Evolutionary conservation across 2,329 filamentous ascomycete species (phyloP).

Genomic region (Verticillium nonalfalfae): DNA sequence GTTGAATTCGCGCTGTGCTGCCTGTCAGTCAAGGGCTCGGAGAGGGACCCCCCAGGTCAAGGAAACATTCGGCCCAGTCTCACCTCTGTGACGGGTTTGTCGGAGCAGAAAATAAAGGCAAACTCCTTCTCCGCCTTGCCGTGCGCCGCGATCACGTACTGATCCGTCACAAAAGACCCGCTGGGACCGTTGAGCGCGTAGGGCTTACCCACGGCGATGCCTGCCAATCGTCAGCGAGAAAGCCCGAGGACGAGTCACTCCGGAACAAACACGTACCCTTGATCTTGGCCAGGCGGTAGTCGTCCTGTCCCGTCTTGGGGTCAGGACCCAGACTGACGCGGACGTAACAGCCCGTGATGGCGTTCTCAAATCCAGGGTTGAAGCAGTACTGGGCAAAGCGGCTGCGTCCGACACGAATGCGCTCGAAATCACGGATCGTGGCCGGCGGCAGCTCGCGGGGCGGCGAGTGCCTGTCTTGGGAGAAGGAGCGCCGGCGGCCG

Average conservation of each 20-base stretch:
- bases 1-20: slow-evolving; percentile 63
- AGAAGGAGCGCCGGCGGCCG: slow-evolving; percentile 48
- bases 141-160: slow-evolving; percentile 75
- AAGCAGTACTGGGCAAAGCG: slow-evolving; percentile 91
- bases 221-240: slow-evolving; percentile 37
- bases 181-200: slow-evolving; percentile 80
- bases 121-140: slow-evolving; percentile 80
- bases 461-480: slow-evolving; percentile 58
- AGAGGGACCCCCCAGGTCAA: too few species aligned
- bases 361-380: slow-evolving; percentile 79
- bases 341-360: slow-evolving; percentile 77
- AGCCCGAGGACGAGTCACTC: neutral
- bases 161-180: slow-evolving; percentile 74
- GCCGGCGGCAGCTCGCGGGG: slow-evolving; percentile 66
- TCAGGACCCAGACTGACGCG: slow-evolving; percentile 80
- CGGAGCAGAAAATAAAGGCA: slow-evolving; percentile 87
- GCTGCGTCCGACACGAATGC: slow-evolving; percentile 74
- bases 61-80: slow-evolving; percentile 11
- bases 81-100: slow-evolving; percentile 78
- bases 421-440: slow-evolving; percentile 75
- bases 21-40: neutral
- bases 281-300: slow-evolving; percentile 85
- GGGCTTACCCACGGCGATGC: slow-evolving; percentile 70
- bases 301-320: slow-evolving; percentile 61
- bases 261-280: slow-evolving; percentile 53